These are phyloP conservation scores for Pulveroboletus sp. DNA, from an alignment of 768 basidiomycete genomes.

Conservation along the genomic window DNA sequence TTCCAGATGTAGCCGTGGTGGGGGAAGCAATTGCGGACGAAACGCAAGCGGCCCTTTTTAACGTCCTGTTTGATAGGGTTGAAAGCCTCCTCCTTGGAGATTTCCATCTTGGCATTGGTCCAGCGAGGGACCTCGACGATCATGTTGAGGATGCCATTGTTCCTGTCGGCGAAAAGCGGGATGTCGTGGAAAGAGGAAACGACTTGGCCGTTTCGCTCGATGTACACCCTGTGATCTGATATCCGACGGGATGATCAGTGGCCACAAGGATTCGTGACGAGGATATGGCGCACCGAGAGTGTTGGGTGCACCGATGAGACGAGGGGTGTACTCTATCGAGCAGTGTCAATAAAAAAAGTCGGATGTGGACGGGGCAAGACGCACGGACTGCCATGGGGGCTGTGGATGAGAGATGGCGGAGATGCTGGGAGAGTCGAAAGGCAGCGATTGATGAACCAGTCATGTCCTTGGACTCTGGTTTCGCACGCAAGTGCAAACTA, in stretches of 20 bases:
- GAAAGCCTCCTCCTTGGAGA: constrained; percentile 96
- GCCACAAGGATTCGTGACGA: constrained; percentile 5
- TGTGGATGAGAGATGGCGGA: constrained; percentile 50
- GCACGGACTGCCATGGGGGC: constrained; percentile 39
- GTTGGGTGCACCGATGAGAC: constrained; percentile 84
- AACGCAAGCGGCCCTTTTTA: constrained; percentile 94
- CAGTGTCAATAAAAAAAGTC: constrained; percentile 2
- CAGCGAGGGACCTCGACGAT: constrained; percentile 97
- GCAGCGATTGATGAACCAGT: constrained; percentile 17
- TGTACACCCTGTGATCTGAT: constrained; percentile 90
- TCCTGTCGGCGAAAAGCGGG: constrained; percentile 95
- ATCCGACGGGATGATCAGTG: constrained; percentile 21
- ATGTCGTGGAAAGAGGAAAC: constrained; percentile 93
- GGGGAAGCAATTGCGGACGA: constrained; percentile 99
- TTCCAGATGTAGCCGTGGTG: constrained; percentile 99
- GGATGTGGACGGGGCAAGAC: constrained; percentile 7
- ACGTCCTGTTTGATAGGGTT: constrained; percentile 99
- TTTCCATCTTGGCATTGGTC: constrained; percentile 99
- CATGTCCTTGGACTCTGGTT: constrained; percentile 18
- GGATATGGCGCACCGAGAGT: constrained; percentile 68
- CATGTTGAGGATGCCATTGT: constrained; percentile 97
- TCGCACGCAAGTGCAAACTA: not conserved
- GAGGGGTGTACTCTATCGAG: constrained; percentile 58
- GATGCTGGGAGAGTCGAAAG: constrained; percentile 57
- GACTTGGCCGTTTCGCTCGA: constrained; percentile 84